A percentile compares a stretch with the other conserved stretches of the same genome.
Evolutionary conservation across 108 stramenopile genomes (phyloP).

Genomic region (Pseudonitzschia multistriata): DNA sequence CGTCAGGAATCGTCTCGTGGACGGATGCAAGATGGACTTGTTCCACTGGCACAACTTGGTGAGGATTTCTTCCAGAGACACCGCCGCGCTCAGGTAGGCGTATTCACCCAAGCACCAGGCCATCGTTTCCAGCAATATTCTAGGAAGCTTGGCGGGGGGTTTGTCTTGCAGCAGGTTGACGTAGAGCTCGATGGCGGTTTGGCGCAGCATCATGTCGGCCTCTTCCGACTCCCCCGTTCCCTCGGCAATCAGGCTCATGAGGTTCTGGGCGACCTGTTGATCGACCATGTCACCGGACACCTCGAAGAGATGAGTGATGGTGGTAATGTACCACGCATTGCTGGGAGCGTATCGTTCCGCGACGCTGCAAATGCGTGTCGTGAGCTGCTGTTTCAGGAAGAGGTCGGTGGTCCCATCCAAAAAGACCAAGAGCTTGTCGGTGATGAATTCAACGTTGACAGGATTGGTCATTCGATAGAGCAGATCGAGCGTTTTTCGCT

Average conservation of each 20-base stretch:
- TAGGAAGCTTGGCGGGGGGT: conserved; percentile 66
- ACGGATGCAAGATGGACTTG: conserved; percentile 32
- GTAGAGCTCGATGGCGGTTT: conserved; percentile 92
- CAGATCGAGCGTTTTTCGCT: conserved; percentile 96
- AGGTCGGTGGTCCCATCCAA: conserved; percentile 83
- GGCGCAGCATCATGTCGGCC: conserved; percentile 83
- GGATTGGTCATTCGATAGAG: conserved; percentile 98
- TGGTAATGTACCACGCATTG: conserved; percentile 88
- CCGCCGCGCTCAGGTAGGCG: conserved; percentile 77
- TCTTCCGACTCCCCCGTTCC: conserved; percentile 95
- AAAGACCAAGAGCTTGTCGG: conserved; percentile 89
- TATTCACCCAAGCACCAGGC: conserved; percentile 99
- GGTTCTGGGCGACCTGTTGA: conserved; percentile 87
- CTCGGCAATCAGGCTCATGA: conserved; percentile 95
- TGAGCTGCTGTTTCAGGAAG: conserved; percentile 88
- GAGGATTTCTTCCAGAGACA: conserved; percentile 69
- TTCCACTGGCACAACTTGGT: conserved; percentile 67
- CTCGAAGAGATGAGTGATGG: conserved; percentile 87
- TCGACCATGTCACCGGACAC: conserved; percentile 94
- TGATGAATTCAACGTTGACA: conserved; percentile 97
- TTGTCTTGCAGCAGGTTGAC: conserved; percentile 68
- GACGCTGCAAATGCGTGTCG: conserved; percentile 87
- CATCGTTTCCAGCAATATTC: conserved; percentile 88
- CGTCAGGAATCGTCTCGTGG: conserved; percentile 81
- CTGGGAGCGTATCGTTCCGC: conserved; percentile 97